phyloP scores from a whole-genome alignment of 192 early-diverging fungal species.

The Pilobolus umbonatus region DNA sequence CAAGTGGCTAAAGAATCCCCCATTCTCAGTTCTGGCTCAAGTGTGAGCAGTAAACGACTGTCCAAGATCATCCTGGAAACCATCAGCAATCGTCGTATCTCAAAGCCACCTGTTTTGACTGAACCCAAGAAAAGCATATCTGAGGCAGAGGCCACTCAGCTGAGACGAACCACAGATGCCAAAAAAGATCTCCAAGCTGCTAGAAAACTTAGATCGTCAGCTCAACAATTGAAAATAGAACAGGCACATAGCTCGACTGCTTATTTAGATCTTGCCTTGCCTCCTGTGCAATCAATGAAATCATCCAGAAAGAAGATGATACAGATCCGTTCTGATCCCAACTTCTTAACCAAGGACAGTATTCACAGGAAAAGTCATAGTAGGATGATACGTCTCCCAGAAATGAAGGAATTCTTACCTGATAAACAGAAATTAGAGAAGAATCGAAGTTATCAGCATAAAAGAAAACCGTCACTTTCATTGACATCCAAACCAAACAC shows the following conservation, averaged over 20 bases:
- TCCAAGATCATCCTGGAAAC: slow-evolving; percentile 30
- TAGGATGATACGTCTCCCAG: too few relatives aligned
- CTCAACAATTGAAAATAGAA: slow-evolving; percentile 7
- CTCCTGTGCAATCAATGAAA: background rate
- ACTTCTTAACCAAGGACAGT: background rate
- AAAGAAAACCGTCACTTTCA: background rate
- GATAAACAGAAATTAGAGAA: too few relatives aligned
- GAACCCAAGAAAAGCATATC: slow-evolving; percentile 1
- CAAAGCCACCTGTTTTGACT: slow-evolving; percentile 1
- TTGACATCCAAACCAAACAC: background rate
- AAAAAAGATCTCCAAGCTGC: slow-evolving; percentile 5
- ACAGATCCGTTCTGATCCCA: background rate
- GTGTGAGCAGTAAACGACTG: background rate
- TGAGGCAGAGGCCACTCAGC: slow-evolving; percentile 5
- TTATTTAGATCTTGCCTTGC: slow-evolving; percentile 33
- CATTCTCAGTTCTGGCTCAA: background rate
- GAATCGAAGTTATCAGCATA: too few relatives aligned
- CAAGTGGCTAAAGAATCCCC: background rate
- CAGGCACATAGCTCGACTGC: slow-evolving; percentile 21
- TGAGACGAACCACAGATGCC: slow-evolving; percentile 5
- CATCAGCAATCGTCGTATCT: slow-evolving; percentile 31
- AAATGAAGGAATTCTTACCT: too few relatives aligned
- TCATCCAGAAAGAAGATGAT: slow-evolving; percentile 12
- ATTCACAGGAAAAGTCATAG: background rate
- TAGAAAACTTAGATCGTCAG: background rate